Evolutionary conservation across 140 eudicot species (phyloP).

Genomic region (Anethum foeniculum): DNA sequence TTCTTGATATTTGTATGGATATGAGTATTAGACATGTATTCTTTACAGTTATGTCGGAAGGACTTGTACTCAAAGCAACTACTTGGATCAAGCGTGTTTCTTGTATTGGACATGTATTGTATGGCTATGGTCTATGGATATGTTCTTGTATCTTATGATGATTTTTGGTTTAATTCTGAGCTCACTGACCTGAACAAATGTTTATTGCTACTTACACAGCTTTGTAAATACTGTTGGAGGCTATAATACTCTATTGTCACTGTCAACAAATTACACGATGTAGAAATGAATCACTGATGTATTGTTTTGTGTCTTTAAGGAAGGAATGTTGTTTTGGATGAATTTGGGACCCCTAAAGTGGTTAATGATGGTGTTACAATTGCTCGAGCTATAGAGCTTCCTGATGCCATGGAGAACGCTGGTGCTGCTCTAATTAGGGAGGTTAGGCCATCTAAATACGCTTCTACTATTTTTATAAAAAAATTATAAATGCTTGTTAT

Average conservation of each 20-base stretch:
- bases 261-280: neutral
- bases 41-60: neutral
- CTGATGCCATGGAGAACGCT: conserved; percentile 95
- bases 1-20: too few relatives aligned
- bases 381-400: conserved; percentile 86
- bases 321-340: conserved; percentile 70
- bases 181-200: neutral
- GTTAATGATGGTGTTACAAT: conserved; percentile 95
- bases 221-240: neutral
- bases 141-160: neutral
- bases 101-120: neutral
- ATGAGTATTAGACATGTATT: neutral
- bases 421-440: conserved; percentile 95
- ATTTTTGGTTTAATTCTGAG: neutral
- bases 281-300: neutral
- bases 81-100: neutral
- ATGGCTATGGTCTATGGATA: too few relatives aligned
- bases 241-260: neutral
- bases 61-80: neutral
- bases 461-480: neutral
- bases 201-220: neutral
- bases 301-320: conserved; percentile 17
- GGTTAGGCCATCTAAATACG: conserved; percentile 31
- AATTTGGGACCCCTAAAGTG: conserved; percentile 77
- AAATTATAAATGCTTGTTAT: conserved; percentile 46